These are phyloP conservation scores for Flaveria floridana DNA, from an alignment of 140 eudicot genomes.

Conservation along the genomic window DNA sequence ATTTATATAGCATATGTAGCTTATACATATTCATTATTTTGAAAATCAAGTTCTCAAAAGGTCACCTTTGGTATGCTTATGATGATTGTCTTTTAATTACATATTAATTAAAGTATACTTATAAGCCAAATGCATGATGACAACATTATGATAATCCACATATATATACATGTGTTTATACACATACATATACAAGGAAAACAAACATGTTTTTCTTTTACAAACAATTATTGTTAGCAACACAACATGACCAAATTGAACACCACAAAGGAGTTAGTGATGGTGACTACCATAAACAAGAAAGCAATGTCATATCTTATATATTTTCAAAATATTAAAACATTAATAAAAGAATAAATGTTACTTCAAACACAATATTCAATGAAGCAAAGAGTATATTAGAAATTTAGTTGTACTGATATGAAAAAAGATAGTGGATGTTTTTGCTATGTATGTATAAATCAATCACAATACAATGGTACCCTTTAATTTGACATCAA, in stretches of 20 bases:
- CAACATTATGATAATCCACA: neutral
- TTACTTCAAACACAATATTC: neutral
- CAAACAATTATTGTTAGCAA: constrained; percentile 7
- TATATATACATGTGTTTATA: neutral
- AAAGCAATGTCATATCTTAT: constrained; percentile 11
- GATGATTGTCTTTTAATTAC: neutral
- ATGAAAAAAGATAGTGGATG: constrained; percentile 24
- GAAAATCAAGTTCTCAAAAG: neutral
- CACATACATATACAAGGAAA: constrained; percentile 1
- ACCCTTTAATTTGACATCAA: constrained; percentile 18
- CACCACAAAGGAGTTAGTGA: constrained; percentile 15
- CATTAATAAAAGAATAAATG: neutral
- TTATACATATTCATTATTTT: neutral
- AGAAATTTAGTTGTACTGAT: constrained; percentile 6
- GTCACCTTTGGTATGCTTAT: neutral
- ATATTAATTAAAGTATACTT: neutral
- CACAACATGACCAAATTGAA: constrained; percentile 5
- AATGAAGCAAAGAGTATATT: constrained; percentile 21
- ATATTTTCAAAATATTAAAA: neutral
- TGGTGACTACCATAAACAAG: constrained; percentile 18
- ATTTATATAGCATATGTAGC: neutral
- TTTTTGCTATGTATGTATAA: constrained; percentile 20
- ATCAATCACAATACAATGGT: constrained; percentile 32
- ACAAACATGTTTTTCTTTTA: constrained; percentile 3
- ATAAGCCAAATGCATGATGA: neutral